Evolutionary conservation across 2,329 filamentous ascomycete genomes (phyloP).

Genomic region (Cladorrhinum sp.): DNA sequence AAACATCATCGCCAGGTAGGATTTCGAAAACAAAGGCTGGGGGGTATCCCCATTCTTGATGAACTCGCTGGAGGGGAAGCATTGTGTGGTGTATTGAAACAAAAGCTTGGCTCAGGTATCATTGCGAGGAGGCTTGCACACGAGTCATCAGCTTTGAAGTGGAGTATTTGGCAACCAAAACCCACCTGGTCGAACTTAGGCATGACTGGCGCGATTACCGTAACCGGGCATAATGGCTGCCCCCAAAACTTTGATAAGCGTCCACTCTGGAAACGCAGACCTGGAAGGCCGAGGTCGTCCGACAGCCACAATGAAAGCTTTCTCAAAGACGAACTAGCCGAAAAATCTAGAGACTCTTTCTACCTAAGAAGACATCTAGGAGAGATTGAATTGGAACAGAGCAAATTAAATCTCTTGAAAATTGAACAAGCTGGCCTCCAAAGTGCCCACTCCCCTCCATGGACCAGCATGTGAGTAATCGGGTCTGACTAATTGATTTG

Average conservation of each 20-base stretch:
- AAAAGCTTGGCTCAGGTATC: not conserved
- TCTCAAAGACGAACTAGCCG: too few relatives aligned
- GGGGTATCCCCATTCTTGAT: too few relatives aligned
- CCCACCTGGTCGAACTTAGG: not conserved
- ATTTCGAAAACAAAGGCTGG: too few relatives aligned
- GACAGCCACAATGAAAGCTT: too few relatives aligned
- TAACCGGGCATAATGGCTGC: not conserved
- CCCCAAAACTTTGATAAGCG: too few relatives aligned
- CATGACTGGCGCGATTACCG: not conserved
- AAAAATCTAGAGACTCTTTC: too few relatives aligned
- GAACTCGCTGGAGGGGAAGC: not conserved
- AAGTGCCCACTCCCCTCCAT: not conserved
- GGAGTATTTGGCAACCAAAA: not conserved
- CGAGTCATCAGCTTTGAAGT: constrained; percentile 19
- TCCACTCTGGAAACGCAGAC: not conserved
- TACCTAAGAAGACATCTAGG: too few relatives aligned
- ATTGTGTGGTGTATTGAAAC: not conserved
- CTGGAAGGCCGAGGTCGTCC: not conserved
- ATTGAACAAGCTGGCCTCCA: not conserved
- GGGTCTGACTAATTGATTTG: not conserved
- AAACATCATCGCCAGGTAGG: not conserved
- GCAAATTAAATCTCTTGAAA: not conserved
- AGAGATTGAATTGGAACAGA: too few relatives aligned
- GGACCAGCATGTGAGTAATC: not conserved
- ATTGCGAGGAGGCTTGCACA: constrained; percentile 7